Conservation (phyloP, 2,329 filamentous ascomycete species). For the Talaromyces sp. region DNA sequence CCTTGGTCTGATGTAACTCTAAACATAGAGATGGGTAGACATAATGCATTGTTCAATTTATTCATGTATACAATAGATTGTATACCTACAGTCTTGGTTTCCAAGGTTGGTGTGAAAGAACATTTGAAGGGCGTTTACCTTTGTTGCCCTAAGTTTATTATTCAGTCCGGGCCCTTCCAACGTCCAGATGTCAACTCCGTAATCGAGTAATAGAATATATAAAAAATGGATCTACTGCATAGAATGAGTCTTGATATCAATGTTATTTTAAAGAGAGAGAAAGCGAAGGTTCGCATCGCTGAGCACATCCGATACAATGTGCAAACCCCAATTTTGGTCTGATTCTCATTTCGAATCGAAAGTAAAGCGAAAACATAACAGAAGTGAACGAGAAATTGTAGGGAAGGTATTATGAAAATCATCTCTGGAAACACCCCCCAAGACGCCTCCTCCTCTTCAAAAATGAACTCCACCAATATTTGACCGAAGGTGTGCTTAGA, state of each 20-base stretch:
- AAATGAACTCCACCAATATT: not conserved
- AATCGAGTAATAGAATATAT: too few species aligned
- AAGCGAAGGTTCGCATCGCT: too few species aligned
- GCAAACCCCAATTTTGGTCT: not conserved
- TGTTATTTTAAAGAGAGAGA: not conserved
- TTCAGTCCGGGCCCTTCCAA: too few species aligned
- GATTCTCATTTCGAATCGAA: not conserved
- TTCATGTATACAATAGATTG: not conserved
- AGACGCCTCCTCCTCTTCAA: slow-evolving; percentile 4
- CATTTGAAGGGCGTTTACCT: too few species aligned
- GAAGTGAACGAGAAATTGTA: not conserved
- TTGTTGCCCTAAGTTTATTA: not conserved
- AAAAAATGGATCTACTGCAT: too few species aligned
- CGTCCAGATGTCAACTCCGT: too few species aligned
- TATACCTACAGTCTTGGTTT: not conserved
- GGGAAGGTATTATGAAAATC: not conserved
- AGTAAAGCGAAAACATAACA: not conserved
- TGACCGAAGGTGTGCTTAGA: not conserved
- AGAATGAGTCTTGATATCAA: not conserved
- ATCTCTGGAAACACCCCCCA: not conserved
- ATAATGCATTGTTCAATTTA: not conserved
- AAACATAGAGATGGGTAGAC: not conserved
- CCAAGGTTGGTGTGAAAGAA: not conserved
- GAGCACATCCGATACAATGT: not conserved
- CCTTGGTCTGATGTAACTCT: too few species aligned